Base-by-base conservation (phyloP, 805 yeast species). In the Pichia phayaonensis region DNA sequence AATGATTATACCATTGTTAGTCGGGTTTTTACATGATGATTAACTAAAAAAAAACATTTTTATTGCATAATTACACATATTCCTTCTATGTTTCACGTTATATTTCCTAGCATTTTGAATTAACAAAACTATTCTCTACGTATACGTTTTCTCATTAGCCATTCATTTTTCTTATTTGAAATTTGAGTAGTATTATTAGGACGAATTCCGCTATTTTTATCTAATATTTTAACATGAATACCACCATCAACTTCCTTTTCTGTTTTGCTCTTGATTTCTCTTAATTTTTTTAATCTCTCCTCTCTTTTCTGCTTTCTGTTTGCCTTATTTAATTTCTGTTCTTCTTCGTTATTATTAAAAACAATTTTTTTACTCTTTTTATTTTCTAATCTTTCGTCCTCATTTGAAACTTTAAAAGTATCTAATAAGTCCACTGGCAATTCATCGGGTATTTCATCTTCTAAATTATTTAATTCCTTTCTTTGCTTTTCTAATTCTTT, bases 401-500 rank as follows among this genome's bases (percentile, higher is more conserved):
- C 56, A 42, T 54, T 15, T 21, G 44, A 54, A 39, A 54, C 42
- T 34, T 53, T 57, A 49, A 56, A 50, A 31, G 49, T 54, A 20
- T 70, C 71, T 39, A 75, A 60, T 29, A 75, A 61, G 1, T 70
- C 73, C 27, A 60, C 63, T 2, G 77, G 73, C 36, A 75, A 59
- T 42, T 67, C 66, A 47, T 71, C 74, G 6, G 71, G 65, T 8
- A 61, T 47, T n/a, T 56, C 58, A 8, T 47, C 53, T 2, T 50
- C 50, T n/a, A 40, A 44, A 22, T 38, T 26, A 22, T 46, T n/a
- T 20, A 50, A 15, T 26, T 48, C 39, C 42, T 49, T 34, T 38
- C 49, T 45, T 23, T 49, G 27, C 34, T 51, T 44, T 36, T 50
- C 56, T 39, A 55, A 41, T 52, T 56, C 44, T 49, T 49, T 54